phyloP scores from a whole-genome alignment of 495 filamentous ascomycete species.

The Tuber melanosporum region DNA sequence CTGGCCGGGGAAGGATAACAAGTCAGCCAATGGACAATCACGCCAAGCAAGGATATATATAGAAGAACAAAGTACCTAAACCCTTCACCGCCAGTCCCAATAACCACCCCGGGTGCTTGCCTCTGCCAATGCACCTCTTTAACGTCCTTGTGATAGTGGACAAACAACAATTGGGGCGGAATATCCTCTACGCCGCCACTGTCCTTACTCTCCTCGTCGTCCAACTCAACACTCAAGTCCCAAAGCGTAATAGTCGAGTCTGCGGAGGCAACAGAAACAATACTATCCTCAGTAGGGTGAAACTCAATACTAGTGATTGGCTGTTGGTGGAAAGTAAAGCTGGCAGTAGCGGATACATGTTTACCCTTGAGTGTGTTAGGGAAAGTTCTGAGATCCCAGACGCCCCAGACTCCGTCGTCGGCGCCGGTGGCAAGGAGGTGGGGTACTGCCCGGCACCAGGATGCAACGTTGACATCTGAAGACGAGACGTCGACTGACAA shows the following conservation, averaged over 20 bases:
- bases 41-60: not conserved
- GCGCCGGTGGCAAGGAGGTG: constrained; percentile 88
- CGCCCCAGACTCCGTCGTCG: constrained; percentile 89
- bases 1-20: constrained; percentile 42
- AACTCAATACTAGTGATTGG: constrained; percentile 95
- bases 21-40: not conserved
- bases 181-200: constrained; percentile 82
- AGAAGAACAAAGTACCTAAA: constrained; percentile 56
- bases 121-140: constrained; percentile 97
- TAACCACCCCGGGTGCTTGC: constrained; percentile 84
- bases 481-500: constrained; percentile 76
- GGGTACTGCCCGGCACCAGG: constrained; percentile 77
- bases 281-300: constrained; percentile 93
- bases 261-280: constrained; percentile 83
- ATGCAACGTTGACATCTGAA: constrained; percentile 90
- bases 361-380: constrained; percentile 53
- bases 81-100: constrained; percentile 79
- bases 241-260: constrained; percentile 92
- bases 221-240: constrained; percentile 93
- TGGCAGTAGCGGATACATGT: constrained; percentile 57
- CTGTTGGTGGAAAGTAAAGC: constrained; percentile 88
- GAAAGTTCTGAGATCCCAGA: constrained; percentile 95
- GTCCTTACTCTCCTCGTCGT: constrained; percentile 90
- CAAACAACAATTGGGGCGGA: constrained; percentile 88
- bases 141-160: constrained; percentile 87